Evolutionary conservation across 2,329 filamentous ascomycete genomes (phyloP), one percentile per base, ranked within the genome.

Genomic region (Tricladium varicosporioides): DNA sequence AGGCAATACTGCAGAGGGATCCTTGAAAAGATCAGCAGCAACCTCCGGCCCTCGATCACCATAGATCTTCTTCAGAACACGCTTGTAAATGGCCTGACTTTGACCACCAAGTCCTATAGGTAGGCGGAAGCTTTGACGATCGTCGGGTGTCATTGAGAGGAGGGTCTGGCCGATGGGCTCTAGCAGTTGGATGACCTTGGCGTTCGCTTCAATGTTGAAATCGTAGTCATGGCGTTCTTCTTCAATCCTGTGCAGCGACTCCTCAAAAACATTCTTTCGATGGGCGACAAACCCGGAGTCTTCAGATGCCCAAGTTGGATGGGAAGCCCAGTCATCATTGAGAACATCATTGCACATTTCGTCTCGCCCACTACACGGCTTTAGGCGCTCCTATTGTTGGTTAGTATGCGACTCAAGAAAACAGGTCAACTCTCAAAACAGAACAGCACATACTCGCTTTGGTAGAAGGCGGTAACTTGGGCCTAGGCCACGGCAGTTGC

Each of bases 141-240:
- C 92, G 2, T 81, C 75, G 5, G 90, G 80, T 8, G 81, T 82
- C 82, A 97, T 88, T 44, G 88, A 86, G 14, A 92, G 80, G 73
- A 99, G 89, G 68, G 95, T 89, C 69, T 96, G 92, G 1, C 91
- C 92, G 57, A 97, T 91, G 0, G 94, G 94, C 71, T 97, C 93
- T 43, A 99, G 84, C 4, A 99, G 85, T 73, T 97, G 94, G 58
- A 99, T 96, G 50, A 94, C 97, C 65, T 96, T 92, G 59, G 89
- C 84, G 69, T 94, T 96, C 8, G 91, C 90, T 74, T 99, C 94
- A 53, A 99, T 97, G 70, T 97, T 94, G 75, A 95, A 96, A 72
- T 99, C 94, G 67, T 99, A 99, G 70, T 99, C 94, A 70, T 99
- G 94, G 4, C 94, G 89, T 72, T 99, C 94, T 73, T 99, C 94